These are phyloP conservation scores for Fusarium decemcellulare DNA, from an alignment of 2,329 filamentous ascomycete species.

Conservation along the genomic window DNA sequence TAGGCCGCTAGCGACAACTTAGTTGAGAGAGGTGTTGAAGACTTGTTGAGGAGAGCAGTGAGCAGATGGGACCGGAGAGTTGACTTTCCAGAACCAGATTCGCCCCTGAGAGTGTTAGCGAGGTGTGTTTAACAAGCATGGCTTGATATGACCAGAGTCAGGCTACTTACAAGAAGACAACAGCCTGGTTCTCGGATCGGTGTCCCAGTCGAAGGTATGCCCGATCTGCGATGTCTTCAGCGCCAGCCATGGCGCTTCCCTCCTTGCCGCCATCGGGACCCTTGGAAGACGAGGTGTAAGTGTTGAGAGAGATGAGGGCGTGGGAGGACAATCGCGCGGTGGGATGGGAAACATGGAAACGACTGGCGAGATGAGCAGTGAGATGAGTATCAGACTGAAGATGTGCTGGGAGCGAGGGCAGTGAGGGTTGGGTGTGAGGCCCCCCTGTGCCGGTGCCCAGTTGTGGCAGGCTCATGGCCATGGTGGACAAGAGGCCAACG, in stretches of 20 bases:
- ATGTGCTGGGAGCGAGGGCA: slow-evolving; percentile 90
- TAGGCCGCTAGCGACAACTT: slow-evolving; percentile 96
- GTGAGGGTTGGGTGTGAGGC: slow-evolving; percentile 85
- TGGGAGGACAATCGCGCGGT: slow-evolving; percentile 93
- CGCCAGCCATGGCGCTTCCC: slow-evolving; percentile 91
- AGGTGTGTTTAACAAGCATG: not conserved
- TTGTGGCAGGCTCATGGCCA: slow-evolving; percentile 72
- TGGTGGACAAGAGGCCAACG: slow-evolving; percentile 59
- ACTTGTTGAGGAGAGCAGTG: slow-evolving; percentile 87
- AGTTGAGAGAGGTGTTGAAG: slow-evolving; percentile 91
- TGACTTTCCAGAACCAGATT: slow-evolving; percentile 96
- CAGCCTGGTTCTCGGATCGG: slow-evolving; percentile 92
- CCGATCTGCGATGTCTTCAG: slow-evolving; percentile 90
- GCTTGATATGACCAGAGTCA: slow-evolving; percentile 10
- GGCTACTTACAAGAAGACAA: slow-evolving; percentile 84
- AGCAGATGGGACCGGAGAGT: slow-evolving; percentile 92
- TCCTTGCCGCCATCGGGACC: slow-evolving; percentile 92
- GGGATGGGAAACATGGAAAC: slow-evolving; percentile 92
- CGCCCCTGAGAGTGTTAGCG: slow-evolving; percentile 74
- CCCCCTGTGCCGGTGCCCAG: slow-evolving; percentile 66
- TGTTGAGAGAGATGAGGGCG: slow-evolving; percentile 92
- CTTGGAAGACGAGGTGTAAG: slow-evolving; percentile 89
- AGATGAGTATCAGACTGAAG: slow-evolving; percentile 83
- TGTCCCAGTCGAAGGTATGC: slow-evolving; percentile 89
- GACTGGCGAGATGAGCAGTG: slow-evolving; percentile 86